phyloP scores from a whole-genome alignment of 768 basidiomycete species.

The Psilocybe subaeruginosa region DNA sequence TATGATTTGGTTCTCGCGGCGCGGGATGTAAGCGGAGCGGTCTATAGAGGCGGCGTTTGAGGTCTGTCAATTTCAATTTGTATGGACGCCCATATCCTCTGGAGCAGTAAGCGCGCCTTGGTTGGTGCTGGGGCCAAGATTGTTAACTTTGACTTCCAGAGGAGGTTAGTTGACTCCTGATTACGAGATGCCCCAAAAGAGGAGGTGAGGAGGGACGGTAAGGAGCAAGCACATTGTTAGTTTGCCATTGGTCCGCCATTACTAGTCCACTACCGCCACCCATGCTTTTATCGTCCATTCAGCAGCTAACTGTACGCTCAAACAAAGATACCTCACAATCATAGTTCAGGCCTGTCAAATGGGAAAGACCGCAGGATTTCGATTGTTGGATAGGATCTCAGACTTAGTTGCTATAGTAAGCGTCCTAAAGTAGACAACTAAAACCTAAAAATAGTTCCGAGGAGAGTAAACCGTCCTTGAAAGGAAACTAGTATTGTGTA shows the following conservation, averaged over 20 bases:
- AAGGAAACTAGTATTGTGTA: slow-evolving; percentile 11
- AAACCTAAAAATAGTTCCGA: slow-evolving; percentile 29
- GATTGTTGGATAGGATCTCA: slow-evolving; percentile 10
- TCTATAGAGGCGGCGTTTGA: slow-evolving; percentile 16
- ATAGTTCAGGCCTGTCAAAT: slow-evolving; percentile 21
- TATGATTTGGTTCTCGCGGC: slow-evolving; percentile 15
- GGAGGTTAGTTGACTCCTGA: background rate
- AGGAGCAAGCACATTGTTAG: too few relatives aligned
- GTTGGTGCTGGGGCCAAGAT: background rate
- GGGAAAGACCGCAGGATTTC: slow-evolving; percentile 7
- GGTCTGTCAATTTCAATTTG: slow-evolving; percentile 2
- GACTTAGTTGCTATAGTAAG: slow-evolving; percentile 19
- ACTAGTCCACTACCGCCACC: too few relatives aligned
- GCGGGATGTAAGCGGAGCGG: slow-evolving; percentile 20
- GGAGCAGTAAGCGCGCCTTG: background rate
- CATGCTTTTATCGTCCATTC: slow-evolving; percentile 11
- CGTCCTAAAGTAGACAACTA: slow-evolving; percentile 5
- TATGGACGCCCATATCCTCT: background rate
- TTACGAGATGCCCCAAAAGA: background rate
- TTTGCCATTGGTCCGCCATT: too few relatives aligned
- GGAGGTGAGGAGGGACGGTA: background rate
- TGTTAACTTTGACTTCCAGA: too few relatives aligned
- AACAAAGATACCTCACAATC: slow-evolving; percentile 16
- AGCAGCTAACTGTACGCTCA: slow-evolving; percentile 6
- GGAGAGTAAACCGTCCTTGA: slow-evolving; percentile 19